Percentiles rank a stretch among this genome's conserved stretches.
phyloP scores from a whole-genome alignment of 2,329 filamentous ascomycete species.

The Aspergillus sp. region DNA sequence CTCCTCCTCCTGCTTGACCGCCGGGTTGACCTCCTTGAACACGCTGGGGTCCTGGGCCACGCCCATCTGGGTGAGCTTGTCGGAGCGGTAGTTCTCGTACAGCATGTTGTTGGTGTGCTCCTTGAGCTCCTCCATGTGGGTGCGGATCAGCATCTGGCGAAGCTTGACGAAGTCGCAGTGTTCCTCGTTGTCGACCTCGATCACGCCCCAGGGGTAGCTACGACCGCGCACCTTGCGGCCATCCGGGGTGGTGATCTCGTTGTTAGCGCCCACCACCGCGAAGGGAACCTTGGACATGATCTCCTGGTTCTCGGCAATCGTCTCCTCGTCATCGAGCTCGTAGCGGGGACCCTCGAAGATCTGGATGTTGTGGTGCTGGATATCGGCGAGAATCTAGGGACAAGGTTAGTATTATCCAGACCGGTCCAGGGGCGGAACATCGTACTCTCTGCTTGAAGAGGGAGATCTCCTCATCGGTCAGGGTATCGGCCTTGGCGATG shows the following conservation, averaged over 20 bases:
- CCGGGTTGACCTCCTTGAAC: constrained; percentile 99
- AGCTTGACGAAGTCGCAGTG: constrained; percentile 99
- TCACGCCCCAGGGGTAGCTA: constrained; percentile 96
- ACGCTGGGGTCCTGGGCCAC: constrained; percentile 97
- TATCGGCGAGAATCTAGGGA: constrained; percentile 85
- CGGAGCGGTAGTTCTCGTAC: constrained; percentile 99
- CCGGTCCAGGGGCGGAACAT: not conserved
- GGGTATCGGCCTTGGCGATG: constrained; percentile 96
- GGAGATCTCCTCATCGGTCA: constrained; percentile 93
- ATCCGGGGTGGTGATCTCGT: constrained; percentile 86
- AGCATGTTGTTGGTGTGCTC: constrained; percentile 99
- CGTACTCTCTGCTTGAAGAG: constrained; percentile 95
- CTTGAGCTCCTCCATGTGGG: constrained; percentile 99
- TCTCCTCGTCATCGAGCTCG: constrained; percentile 98
- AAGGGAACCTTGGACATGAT: constrained; percentile 99
- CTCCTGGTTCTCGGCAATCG: constrained; percentile 99
- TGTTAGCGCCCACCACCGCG: constrained; percentile 94
- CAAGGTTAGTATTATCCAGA: constrained; percentile 23
- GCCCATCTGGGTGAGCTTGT: constrained; percentile 98
- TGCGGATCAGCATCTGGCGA: constrained; percentile 99
- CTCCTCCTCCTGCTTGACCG: constrained; percentile 99
- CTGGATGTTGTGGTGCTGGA: constrained; percentile 94
- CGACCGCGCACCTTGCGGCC: constrained; percentile 95
- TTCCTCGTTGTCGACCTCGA: constrained; percentile 99
- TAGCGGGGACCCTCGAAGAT: constrained; percentile 99